Conservation (phyloP, 2,329 filamentous ascomycete species). For the Cladosporium halotolerans region DNA sequence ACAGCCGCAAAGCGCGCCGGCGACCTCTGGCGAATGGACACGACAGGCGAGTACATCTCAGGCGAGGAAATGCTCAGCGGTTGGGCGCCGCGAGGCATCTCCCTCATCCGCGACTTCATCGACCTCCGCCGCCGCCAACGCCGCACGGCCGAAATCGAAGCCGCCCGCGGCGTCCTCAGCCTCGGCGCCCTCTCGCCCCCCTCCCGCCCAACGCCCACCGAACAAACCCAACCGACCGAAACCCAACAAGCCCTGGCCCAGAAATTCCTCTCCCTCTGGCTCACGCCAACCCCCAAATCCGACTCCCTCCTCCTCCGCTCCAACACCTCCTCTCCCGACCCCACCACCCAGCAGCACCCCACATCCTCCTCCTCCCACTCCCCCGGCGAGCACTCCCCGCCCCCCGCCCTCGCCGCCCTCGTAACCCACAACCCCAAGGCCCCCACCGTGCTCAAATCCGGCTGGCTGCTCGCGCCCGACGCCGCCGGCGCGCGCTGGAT, state of each 20-base stretch:
- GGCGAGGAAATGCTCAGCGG: conserved; percentile 79
- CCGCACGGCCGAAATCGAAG: conserved; percentile 73
- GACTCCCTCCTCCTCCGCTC: conserved; percentile 43
- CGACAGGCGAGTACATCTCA: conserved; percentile 89
- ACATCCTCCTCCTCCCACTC: conserved; percentile 31
- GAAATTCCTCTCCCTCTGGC: conserved; percentile 61
- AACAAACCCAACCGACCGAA: conserved; percentile 17
- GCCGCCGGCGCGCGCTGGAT: conserved; percentile 78
- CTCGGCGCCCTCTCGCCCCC: conserved; percentile 40
- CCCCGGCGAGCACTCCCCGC: conserved; percentile 14
- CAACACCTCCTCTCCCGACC: conserved; percentile 61
- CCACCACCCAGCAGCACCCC: conserved; percentile 39
- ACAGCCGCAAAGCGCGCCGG: conserved; percentile 85
- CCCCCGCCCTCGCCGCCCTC: conserved; percentile 66
- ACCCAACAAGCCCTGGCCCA: conserved; percentile 40
- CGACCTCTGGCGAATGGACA: conserved; percentile 95
- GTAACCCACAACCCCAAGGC: conserved; percentile 78
- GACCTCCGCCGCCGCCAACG: conserved; percentile 64
- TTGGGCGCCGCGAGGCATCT: conserved; percentile 87
- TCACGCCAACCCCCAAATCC: conserved; percentile 35
- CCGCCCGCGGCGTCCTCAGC: conserved; percentile 57
- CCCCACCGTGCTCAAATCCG: conserved; percentile 64
- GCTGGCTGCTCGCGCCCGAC: conserved; percentile 75
- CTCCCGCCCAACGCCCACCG: conserved; percentile 21
- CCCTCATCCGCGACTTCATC: conserved; percentile 83